A percentile compares a stretch with the other conserved stretches of the same genome.
Conservation (phyloP, 2,329 filamentous ascomycete genomes). For the Xylaria multiplex region DNA sequence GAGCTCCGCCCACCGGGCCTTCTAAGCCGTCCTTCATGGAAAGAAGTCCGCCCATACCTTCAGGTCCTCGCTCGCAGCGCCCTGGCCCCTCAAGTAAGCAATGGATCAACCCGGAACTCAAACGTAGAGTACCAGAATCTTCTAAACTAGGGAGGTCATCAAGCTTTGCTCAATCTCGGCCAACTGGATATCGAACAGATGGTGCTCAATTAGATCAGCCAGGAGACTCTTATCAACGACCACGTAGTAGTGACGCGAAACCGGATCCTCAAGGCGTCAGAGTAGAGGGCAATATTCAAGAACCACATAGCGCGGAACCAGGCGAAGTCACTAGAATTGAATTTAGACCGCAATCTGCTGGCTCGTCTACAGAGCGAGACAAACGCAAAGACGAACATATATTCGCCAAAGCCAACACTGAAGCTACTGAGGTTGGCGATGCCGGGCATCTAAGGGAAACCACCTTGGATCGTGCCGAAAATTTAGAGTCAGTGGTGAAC, state of each 20-base stretch:
- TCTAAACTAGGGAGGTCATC: conserved; percentile 63
- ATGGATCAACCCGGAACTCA: conserved; percentile 67
- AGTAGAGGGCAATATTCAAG: conserved; percentile 38
- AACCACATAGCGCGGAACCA: conserved; percentile 37
- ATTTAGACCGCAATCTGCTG: conserved; percentile 42
- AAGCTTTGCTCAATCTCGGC: conserved; percentile 57
- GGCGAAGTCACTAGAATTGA: conserved; percentile 37
- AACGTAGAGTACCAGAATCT: conserved; percentile 60
- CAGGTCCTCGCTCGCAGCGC: conserved; percentile 64
- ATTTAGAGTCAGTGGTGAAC: conserved; percentile 18
- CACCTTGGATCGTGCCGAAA: conserved; percentile 15
- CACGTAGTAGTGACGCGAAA: conserved; percentile 65
- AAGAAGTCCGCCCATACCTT: conserved; percentile 61
- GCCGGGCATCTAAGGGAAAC: conserved; percentile 21
- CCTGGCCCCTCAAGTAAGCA: conserved; percentile 65
- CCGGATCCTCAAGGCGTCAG: conserved; percentile 50
- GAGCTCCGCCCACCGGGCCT: conserved; percentile 54
- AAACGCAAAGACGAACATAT: conserved; percentile 38
- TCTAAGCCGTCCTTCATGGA: conserved; percentile 56
- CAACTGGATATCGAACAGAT: conserved; percentile 50
- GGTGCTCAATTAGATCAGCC: conserved; percentile 54
- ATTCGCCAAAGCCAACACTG: conserved; percentile 16
- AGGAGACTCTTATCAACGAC: conserved; percentile 57
- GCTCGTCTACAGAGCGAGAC: conserved; percentile 40
- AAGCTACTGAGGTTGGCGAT: conserved; percentile 31